Evolutionary conservation across 208 protist genomes (phyloP), one percentile per base, ranked within the genome.

Genomic region (Trypanosoma scelopori): DNA sequence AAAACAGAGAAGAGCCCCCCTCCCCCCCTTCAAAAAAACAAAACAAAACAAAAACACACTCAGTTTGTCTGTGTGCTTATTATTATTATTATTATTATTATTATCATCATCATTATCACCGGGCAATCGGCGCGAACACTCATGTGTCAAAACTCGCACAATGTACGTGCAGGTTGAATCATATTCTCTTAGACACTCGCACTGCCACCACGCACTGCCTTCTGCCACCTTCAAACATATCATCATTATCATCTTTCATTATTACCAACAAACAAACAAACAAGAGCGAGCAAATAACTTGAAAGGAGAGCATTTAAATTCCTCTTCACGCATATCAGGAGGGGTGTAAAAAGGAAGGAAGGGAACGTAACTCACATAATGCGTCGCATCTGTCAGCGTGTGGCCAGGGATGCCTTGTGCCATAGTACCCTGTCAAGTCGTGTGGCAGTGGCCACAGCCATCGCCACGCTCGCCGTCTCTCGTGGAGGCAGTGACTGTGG

Each of bases 371-470:
- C 0, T 49, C 11, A 11, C 27, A 62, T 51, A 30, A 90, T 87
- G 81, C 78, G 79, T 50, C 81, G 81, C 55, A 68, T 74, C 20
- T 52, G 66, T 68, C 71, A 86, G 64, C 43, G 69, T 39, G 9
- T 76, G 5, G 20, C 30, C 18, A 47, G 42, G 35, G 69, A 58
- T 27, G 61, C 43, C 58, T 51, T 67, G 25, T 45, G 46, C 25
- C 55, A 37, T 20, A 51, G 58, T 20, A 65, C 60, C 11, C 15
- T 69, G 2, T 47, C 70, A 23, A 51, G 49, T 41, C 49, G 32
- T 39, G 37, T 37, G 30, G 61, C 53, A 6, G 5, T 69, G 5
- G 32, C 58, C 27, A 12, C 55, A 15, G 30, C 65, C 5, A 65
- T 78, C 53, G 37, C 11, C 30, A 52, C 62, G 0, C 72, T 55